Evolutionary conservation across 176 grass and related monocot species (phyloP).

Genomic region (Phoenix roebelenii): DNA sequence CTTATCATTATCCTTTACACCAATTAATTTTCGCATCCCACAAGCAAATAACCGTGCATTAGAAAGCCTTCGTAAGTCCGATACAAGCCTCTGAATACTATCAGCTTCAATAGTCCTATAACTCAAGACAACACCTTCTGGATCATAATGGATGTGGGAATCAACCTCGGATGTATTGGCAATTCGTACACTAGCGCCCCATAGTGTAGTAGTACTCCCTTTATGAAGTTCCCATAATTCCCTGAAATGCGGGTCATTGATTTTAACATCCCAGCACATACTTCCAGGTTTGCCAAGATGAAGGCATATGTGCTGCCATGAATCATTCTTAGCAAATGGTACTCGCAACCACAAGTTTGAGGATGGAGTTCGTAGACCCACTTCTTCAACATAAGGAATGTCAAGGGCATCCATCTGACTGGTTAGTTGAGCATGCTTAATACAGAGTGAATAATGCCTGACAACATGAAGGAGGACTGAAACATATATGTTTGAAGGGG

Average conservation of each 20-base stretch:
- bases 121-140: constrained; percentile 63
- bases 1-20: constrained; percentile 62
- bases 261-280: constrained; percentile 97
- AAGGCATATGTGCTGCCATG: constrained; percentile 96
- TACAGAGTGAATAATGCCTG: constrained; percentile 71
- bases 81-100: constrained; percentile 71
- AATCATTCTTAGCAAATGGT: constrained; percentile 77
- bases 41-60: constrained; percentile 75
- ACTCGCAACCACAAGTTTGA: constrained; percentile 87
- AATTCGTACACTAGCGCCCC: constrained; percentile 72
- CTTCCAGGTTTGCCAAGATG: constrained; percentile 82
- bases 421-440: constrained; percentile 96
- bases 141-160: constrained; percentile 88
- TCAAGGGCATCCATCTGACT: constrained; percentile 83
- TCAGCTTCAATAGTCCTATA: constrained; percentile 77
- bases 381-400: constrained; percentile 95
- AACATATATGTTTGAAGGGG: constrained; percentile 51
- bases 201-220: constrained; percentile 57
- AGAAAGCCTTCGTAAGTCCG: constrained; percentile 66
- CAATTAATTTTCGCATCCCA: constrained; percentile 87
- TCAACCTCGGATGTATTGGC: constrained; percentile 94
- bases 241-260: constrained; percentile 78
- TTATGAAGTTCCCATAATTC: constrained; percentile 82
- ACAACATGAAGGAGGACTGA: constrained; percentile 79
- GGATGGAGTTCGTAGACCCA: constrained; percentile 54